Conservation (phyloP, 2,329 filamentous ascomycete species). For the Talaromyces funiculosus region DNA sequence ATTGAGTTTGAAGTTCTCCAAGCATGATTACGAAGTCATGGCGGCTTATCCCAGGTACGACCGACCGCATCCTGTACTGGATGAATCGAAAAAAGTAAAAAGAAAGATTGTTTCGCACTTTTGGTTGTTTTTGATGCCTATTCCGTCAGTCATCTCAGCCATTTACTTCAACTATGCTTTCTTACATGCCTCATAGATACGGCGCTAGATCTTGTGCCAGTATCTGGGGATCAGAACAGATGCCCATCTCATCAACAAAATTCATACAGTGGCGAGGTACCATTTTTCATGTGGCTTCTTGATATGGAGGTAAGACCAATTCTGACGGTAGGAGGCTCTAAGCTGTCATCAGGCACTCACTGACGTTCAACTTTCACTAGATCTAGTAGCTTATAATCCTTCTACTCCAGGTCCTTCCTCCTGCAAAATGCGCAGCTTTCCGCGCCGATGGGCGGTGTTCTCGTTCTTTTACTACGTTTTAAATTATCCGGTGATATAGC, state of each 20-base stretch:
- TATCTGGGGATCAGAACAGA: background rate
- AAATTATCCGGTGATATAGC: background rate
- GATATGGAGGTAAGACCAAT: background rate
- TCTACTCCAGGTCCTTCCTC: background rate
- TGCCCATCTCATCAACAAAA: background rate
- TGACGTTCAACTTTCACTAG: background rate
- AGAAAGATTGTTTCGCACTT: conserved; percentile 49
- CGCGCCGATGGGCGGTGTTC: background rate
- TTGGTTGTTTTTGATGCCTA: conserved; percentile 54
- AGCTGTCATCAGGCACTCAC: background rate
- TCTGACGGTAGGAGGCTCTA: background rate
- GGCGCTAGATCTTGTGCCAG: background rate
- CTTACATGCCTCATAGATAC: too few relatives aligned
- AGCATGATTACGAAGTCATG: conserved; percentile 53
- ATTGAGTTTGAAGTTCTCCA: conserved; percentile 35
- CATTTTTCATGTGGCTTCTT: background rate
- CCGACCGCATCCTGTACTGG: conserved; percentile 46
- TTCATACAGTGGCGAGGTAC: background rate
- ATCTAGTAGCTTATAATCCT: background rate
- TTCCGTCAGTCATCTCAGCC: background rate
- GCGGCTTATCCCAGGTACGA: conserved; percentile 45
- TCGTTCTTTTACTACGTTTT: background rate
- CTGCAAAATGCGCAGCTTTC: background rate
- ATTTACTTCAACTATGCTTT: background rate
- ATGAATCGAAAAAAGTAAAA: conserved; percentile 51